Percentiles rank a stretch among this genome's conserved stretches.
Evolutionary conservation across 257 asterid genomes (phyloP).

Genomic region (Pogostemon cablin): DNA sequence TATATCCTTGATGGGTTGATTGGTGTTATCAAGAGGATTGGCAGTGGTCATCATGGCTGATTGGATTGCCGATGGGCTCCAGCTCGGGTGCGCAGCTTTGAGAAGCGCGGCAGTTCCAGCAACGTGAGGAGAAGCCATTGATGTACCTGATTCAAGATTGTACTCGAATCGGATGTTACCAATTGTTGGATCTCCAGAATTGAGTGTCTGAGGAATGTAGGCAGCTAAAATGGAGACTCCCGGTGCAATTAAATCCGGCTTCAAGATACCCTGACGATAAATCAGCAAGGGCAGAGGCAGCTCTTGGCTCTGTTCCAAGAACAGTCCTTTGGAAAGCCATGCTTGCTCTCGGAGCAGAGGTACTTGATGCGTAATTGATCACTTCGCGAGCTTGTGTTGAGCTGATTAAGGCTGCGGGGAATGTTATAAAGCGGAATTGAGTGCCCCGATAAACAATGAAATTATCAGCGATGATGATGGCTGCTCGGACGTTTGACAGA

Average conservation of each 20-base stretch:
- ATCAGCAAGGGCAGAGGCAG: not conserved
- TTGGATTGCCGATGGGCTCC: not conserved
- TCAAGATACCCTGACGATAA: not conserved
- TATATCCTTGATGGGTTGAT: not conserved
- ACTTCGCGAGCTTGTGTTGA: constrained; percentile 28
- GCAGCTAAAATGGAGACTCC: not conserved
- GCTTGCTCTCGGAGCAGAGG: not conserved
- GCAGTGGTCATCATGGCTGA: constrained; percentile 4
- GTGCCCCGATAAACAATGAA: no score
- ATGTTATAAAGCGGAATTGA: constrained; percentile 18
- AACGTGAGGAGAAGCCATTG: not conserved
- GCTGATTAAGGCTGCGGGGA: constrained; percentile 42
- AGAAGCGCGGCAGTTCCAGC: not conserved
- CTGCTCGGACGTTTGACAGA: constrained; percentile 33
- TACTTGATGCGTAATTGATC: constrained; percentile 27
- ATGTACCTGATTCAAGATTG: not conserved
- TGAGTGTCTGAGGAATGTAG: not conserved
- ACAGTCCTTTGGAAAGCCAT: not conserved
- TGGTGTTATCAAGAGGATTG: not conserved
- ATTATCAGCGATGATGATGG: constrained; percentile 32
- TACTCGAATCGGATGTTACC: not conserved
- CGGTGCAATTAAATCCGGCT: not conserved
- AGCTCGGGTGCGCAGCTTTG: not conserved
- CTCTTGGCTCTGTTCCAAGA: not conserved
- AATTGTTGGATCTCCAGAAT: not conserved